Percentiles rank a stretch among this genome's conserved stretches.
phyloP scores from a whole-genome alignment of 495 filamentous ascomycete genomes.

The Xylaria palmicola region DNA sequence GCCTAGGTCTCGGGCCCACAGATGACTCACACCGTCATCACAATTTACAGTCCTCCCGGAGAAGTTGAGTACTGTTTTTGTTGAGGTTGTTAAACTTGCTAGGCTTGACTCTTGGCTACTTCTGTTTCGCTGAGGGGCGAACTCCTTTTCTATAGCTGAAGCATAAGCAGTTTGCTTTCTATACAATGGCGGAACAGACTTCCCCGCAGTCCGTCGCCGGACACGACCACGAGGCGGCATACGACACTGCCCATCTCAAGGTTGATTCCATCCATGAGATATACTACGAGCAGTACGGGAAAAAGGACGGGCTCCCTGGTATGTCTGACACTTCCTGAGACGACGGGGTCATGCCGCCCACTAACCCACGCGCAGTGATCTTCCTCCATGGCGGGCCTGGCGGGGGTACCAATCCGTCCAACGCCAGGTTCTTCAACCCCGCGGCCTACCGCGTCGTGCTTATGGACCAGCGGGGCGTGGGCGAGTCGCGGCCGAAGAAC shows the following conservation, averaged over 20 bases:
- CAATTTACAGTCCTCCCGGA: no score
- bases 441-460: conserved; percentile 44
- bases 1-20: not conserved
- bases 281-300: conserved; percentile 49
- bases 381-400: conserved; percentile 50
- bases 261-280: conserved; percentile 40
- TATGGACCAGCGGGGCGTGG: conserved; percentile 48
- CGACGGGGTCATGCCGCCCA: no score
- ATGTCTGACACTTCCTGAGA: not conserved
- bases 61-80: no score
- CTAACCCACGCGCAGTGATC: conserved; percentile 17
- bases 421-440: conserved; percentile 47
- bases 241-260: conserved; percentile 30
- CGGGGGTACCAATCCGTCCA: conserved; percentile 33
- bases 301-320: conserved; percentile 33
- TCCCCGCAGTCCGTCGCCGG: not conserved
- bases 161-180: not conserved
- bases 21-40: not conserved
- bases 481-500: conserved; percentile 39
- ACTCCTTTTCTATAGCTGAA: not conserved
- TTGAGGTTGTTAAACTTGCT: no score
- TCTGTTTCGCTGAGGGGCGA: not conserved
- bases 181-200: not conserved
- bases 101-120: no score
- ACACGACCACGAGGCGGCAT: conserved; percentile 14